A percentile compares a stretch with the other conserved stretches of the same genome.
These are phyloP conservation scores for Trichoderma sp. DNA, from an alignment of 2,329 filamentous ascomycete species.

Conservation along the genomic window DNA sequence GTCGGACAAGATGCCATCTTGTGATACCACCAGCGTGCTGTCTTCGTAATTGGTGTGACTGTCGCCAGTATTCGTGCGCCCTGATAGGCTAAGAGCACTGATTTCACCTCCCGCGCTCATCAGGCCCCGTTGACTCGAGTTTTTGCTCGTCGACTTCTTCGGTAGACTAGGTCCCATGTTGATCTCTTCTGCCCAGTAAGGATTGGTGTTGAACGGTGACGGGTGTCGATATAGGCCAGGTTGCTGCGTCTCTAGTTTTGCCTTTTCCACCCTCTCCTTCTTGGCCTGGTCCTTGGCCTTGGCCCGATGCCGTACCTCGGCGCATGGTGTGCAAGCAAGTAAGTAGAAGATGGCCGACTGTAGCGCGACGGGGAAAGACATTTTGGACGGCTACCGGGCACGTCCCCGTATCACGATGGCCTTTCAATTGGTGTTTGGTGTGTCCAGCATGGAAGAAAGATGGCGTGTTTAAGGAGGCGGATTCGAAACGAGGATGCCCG, in stretches of 20 bases:
- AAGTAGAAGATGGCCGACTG: slow-evolving; percentile 79
- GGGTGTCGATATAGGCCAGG: slow-evolving; percentile 76
- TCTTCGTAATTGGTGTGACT: slow-evolving; percentile 36
- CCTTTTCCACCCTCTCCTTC: slow-evolving; percentile 64
- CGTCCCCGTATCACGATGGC: slow-evolving; percentile 15
- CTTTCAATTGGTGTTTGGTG: slow-evolving; percentile 20
- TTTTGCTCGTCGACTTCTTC: slow-evolving; percentile 59
- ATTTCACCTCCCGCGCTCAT: slow-evolving; percentile 58
- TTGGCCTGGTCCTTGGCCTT: slow-evolving; percentile 70
- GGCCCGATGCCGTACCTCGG: slow-evolving; percentile 65
- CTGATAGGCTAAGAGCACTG: slow-evolving; percentile 40
- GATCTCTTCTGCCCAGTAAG: slow-evolving; percentile 87
- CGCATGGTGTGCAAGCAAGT: slow-evolving; percentile 75
- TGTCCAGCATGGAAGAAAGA: slow-evolving; percentile 22
- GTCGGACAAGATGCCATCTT: slow-evolving; percentile 39
- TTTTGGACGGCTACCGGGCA: slow-evolving; percentile 26
- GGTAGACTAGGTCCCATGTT: slow-evolving; percentile 72
- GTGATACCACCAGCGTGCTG: slow-evolving; percentile 33
- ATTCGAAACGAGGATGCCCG: background rate
- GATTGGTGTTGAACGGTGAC: slow-evolving; percentile 80
- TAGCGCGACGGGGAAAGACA: slow-evolving; percentile 56
- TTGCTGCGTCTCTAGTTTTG: slow-evolving; percentile 63
- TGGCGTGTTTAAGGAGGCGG: background rate
- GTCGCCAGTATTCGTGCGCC: slow-evolving; percentile 39
- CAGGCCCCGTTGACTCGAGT: slow-evolving; percentile 58